Conservation (phyloP, 2,329 filamentous ascomycete species). For the Cordyceps pruinosa region DNA sequence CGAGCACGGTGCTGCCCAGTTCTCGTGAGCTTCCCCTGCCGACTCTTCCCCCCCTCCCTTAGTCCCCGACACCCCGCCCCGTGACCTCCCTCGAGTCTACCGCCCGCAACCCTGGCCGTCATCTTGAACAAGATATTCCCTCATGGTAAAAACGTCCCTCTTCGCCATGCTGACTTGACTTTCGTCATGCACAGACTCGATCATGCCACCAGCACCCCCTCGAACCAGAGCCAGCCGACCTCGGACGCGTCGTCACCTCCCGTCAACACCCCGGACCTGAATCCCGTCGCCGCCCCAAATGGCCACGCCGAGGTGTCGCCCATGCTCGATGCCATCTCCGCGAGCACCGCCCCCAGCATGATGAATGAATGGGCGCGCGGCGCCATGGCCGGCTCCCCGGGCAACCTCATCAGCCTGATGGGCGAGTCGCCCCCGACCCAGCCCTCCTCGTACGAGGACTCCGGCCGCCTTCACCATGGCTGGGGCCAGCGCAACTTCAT, state of each 20-base stretch:
- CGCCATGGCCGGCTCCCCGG: slow-evolving; percentile 37
- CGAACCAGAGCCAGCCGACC: slow-evolving; percentile 27
- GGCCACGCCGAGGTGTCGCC: slow-evolving; percentile 39
- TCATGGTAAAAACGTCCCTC: background rate
- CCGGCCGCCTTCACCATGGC: slow-evolving; percentile 29
- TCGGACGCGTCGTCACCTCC: slow-evolving; percentile 40
- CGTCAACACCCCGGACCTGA: slow-evolving; percentile 39
- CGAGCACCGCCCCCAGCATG: slow-evolving; percentile 41
- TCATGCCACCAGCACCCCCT: slow-evolving; percentile 26
- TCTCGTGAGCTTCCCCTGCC: slow-evolving; percentile 40
- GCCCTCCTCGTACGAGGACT: slow-evolving; percentile 36
- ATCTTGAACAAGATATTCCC: slow-evolving; percentile 4
- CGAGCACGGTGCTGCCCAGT: slow-evolving; percentile 45
- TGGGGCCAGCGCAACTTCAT: slow-evolving; percentile 41
- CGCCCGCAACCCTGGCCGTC: background rate
- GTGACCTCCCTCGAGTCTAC: slow-evolving; percentile 15
- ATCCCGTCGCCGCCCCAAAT: slow-evolving; percentile 33
- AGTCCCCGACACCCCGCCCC: slow-evolving; percentile 16
- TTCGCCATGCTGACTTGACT: background rate
- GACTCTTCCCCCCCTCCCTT: slow-evolving; percentile 23
- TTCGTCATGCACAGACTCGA: slow-evolving; percentile 21
- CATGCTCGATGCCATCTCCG: slow-evolving; percentile 41
- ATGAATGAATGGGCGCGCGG: slow-evolving; percentile 39
- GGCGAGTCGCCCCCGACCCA: slow-evolving; percentile 38
- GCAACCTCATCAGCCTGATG: slow-evolving; percentile 35